Percentiles rank a stretch among this genome's conserved stretches.
phyloP scores from a whole-genome alignment of 2,329 filamentous ascomycete species.

The Emergomyces orientalis region DNA sequence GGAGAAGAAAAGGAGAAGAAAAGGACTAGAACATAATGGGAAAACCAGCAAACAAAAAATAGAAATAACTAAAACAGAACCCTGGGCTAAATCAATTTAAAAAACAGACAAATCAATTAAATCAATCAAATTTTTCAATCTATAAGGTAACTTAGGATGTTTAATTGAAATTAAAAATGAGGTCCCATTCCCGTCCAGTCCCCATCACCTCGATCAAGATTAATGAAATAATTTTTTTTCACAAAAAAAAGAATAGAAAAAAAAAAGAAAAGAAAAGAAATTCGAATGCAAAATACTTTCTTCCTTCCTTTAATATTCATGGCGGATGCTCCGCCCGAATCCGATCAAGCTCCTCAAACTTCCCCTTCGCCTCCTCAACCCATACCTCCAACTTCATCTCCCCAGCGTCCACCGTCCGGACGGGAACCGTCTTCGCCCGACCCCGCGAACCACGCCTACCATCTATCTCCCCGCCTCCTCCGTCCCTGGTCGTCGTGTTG shows the following conservation, averaged over 20 bases:
- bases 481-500: constrained; percentile 4
- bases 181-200: too few relatives aligned
- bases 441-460: constrained; percentile 31
- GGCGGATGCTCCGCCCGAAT: constrained; percentile 30
- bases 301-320: constrained; percentile 18
- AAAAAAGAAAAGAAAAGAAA: not conserved
- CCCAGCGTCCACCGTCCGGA: constrained; percentile 55
- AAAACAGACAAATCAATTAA: not conserved
- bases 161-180: too few relatives aligned
- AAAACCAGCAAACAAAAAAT: constrained; percentile 14
- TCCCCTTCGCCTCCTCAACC: constrained; percentile 56
- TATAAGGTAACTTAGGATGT: too few relatives aligned
- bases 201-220: not conserved
- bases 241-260: too few relatives aligned
- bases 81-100: too few relatives aligned
- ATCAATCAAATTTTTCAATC: too few relatives aligned
- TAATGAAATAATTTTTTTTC: too few relatives aligned
- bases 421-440: constrained; percentile 49
- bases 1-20: too few relatives aligned
- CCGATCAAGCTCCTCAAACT: constrained; percentile 35
- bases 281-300: not conserved
- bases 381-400: constrained; percentile 59
- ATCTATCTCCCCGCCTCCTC: not conserved
- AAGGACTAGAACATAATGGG: too few relatives aligned
- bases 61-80: constrained; percentile 9